Percentiles rank a stretch among this genome's conserved stretches.
phyloP scores from a whole-genome alignment of 495 filamentous ascomycete species.

The Annulohypoxylon maeteangense region DNA sequence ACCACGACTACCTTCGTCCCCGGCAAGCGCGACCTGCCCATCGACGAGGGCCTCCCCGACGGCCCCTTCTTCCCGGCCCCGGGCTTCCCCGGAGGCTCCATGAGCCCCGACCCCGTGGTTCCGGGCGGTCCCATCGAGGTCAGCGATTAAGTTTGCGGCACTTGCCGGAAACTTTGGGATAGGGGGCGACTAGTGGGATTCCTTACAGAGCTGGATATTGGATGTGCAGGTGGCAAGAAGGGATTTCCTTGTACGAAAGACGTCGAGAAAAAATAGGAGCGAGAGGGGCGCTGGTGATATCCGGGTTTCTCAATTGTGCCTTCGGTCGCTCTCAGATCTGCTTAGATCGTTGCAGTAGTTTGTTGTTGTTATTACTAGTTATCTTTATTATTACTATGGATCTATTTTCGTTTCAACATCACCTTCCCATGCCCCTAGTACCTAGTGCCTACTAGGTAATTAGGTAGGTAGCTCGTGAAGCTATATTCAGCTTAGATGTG shows the following conservation, averaged over 20 bases:
- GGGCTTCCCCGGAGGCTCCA: constrained; percentile 40
- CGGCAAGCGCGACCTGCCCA: constrained; percentile 45
- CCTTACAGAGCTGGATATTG: not conserved
- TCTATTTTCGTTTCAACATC: constrained; percentile 15
- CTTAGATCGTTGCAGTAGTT: constrained; percentile 24
- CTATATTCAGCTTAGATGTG: not conserved
- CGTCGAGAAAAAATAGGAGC: not conserved
- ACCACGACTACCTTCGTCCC: constrained; percentile 52
- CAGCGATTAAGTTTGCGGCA: constrained; percentile 29
- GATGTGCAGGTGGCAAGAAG: constrained; percentile 1
- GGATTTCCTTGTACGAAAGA: constrained; percentile 38
- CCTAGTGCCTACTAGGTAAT: too few relatives aligned
- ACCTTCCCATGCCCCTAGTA: too few relatives aligned
- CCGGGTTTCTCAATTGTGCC: constrained; percentile 17
- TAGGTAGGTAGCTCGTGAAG: not conserved
- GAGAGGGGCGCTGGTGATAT: constrained; percentile 39
- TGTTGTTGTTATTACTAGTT: constrained; percentile 4
- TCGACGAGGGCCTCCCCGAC: constrained; percentile 44
- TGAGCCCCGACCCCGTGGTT: constrained; percentile 46
- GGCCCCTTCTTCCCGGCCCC: constrained; percentile 35
- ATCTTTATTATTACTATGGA: constrained; percentile 11
- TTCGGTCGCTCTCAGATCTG: constrained; percentile 18
- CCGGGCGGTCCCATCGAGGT: constrained; percentile 47
- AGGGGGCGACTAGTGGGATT: constrained; percentile 5
- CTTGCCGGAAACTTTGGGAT: not conserved